These are phyloP conservation scores for Scenedesmus sp. DNA, from an alignment of 163 green algal species.

Conservation along the genomic window DNA sequence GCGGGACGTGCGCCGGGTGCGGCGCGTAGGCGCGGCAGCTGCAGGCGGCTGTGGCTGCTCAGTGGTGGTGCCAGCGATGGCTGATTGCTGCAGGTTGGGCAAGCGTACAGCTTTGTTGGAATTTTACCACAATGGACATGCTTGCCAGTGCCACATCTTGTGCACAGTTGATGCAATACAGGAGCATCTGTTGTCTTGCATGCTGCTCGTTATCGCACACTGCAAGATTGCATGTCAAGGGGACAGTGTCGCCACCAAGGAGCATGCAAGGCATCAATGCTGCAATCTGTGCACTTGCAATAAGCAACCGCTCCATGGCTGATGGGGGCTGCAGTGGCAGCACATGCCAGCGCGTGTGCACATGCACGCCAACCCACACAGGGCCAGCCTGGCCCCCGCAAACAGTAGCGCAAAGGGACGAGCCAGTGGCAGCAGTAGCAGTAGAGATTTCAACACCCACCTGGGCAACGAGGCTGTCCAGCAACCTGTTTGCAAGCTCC, in stretches of 20 bases:
- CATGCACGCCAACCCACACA: neutral
- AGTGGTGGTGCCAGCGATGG: neutral
- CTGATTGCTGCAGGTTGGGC: constrained; percentile 9
- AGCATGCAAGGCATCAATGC: neutral
- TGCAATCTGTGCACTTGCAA: neutral
- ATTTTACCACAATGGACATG: neutral
- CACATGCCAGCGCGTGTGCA: too few relatives aligned
- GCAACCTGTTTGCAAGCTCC: constrained; percentile 14
- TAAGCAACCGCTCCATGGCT: too few relatives aligned
- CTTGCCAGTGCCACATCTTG: neutral
- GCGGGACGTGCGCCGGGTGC: constrained; percentile 27
- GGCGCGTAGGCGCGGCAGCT: neutral
- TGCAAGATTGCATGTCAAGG: too few relatives aligned
- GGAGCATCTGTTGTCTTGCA: neutral
- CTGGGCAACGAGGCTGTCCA: constrained; percentile 50
- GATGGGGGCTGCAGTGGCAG: neutral
- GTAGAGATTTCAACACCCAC: neutral
- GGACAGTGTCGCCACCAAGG: too few relatives aligned
- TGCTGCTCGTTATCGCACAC: neutral
- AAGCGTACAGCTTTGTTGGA: too few relatives aligned
- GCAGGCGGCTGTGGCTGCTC: neutral
- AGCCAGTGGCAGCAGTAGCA: neutral
- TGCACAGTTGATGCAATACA: neutral
- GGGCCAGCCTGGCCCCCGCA: neutral
- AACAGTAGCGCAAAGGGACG: too few relatives aligned